Conservation (phyloP, 176 grass and related monocot genomes). For the Oryza coarctata region DNA sequence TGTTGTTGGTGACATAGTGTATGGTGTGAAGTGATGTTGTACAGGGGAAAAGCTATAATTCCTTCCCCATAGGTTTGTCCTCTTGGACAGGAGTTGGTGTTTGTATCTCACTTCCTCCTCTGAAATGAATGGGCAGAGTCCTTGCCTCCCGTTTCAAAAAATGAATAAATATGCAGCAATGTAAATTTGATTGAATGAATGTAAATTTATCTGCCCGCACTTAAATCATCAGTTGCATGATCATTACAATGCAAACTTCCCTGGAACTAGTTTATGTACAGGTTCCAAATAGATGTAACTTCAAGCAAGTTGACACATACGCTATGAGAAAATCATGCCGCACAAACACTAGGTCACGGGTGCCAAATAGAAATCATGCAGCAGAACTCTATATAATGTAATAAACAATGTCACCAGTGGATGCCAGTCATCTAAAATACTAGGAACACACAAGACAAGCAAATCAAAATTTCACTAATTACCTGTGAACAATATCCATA, state of each 20-base stretch:
- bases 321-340: not conserved
- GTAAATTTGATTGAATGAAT: too few relatives aligned
- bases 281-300: conserved; percentile 21
- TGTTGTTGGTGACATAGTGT: too few relatives aligned
- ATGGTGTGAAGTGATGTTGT: too few relatives aligned
- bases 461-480: conserved; percentile 39
- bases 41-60: too few relatives aligned
- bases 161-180: not conserved
- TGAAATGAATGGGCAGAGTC: too few relatives aligned
- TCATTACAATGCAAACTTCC: not conserved
- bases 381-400: not conserved
- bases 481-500: conserved; percentile 99
- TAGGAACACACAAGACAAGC: conserved; percentile 1
- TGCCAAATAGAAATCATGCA: not conserved
- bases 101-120: too few relatives aligned
- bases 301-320: not conserved
- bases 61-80: too few relatives aligned
- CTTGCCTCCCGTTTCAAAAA: too few relatives aligned
- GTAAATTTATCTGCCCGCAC: not conserved
- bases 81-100: too few relatives aligned
- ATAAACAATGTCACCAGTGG: not conserved
- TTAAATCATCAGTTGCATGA: conserved; percentile 1
- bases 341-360: too few relatives aligned
- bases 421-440: not conserved
- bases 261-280: conserved; percentile 17